Conservation (phyloP, 305 asterid genomes). For the Fraxinus latifolia region DNA sequence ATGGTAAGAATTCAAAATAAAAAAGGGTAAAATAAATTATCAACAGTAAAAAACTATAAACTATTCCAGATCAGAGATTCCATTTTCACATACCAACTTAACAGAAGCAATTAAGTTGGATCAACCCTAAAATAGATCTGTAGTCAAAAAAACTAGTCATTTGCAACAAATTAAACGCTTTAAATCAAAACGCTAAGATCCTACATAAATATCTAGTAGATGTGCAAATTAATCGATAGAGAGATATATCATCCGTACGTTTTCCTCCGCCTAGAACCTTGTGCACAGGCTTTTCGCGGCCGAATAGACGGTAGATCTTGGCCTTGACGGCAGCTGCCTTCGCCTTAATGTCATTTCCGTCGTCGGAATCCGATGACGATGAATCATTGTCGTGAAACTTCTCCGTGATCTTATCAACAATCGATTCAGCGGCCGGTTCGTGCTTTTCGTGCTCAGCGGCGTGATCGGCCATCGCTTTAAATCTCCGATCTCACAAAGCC, state of each 20-base stretch:
- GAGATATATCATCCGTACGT: constrained; percentile 39
- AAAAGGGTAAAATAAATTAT: background rate
- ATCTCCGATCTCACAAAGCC: constrained; percentile 46
- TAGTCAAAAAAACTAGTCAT: background rate
- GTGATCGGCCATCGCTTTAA: constrained; percentile 67
- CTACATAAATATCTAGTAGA: background rate
- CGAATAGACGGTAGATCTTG: constrained; percentile 67
- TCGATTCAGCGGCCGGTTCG: constrained; percentile 54
- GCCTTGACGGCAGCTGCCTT: constrained; percentile 43
- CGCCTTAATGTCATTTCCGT: constrained; percentile 42
- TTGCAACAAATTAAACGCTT: background rate
- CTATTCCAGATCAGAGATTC: background rate
- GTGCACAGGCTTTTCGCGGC: constrained; percentile 64
- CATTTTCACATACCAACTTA: background rate
- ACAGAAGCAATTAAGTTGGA: background rate
- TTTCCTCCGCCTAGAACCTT: constrained; percentile 66
- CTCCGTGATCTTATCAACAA: constrained; percentile 64
- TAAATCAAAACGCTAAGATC: constrained; percentile 1
- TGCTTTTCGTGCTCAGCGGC: constrained; percentile 48
- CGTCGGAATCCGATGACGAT: constrained; percentile 71
- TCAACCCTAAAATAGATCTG: background rate
- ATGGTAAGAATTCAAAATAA: background rate
- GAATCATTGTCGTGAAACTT: constrained; percentile 61
- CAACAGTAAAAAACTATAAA: background rate
- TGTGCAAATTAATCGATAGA: background rate